Conservation (phyloP, 192 early-diverging fungal genomes). For the Gonapodya prolifera region DNA sequence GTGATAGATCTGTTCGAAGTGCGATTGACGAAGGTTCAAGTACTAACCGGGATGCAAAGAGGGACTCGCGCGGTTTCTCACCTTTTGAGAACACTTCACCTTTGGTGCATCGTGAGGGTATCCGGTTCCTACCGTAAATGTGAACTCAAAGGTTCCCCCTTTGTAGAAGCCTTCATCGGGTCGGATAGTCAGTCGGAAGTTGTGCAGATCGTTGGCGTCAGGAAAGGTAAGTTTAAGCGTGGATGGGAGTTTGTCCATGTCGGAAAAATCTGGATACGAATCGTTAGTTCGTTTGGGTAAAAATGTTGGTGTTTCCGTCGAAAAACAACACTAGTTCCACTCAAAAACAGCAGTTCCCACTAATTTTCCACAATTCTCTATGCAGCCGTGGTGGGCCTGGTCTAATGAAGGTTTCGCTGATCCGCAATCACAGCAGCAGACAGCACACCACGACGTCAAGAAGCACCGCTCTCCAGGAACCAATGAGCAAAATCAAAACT, state of each 20-base stretch:
- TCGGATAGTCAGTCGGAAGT: slow-evolving; percentile 68
- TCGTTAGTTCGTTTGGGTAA: not conserved
- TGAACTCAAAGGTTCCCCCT: slow-evolving; percentile 70
- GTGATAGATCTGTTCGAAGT: slow-evolving; percentile 69
- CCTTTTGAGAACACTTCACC: slow-evolving; percentile 78
- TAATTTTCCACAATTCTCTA: not conserved
- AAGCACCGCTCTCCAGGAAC: too few relatives aligned
- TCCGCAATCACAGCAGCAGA: too few relatives aligned
- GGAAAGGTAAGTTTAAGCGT: slow-evolving; percentile 68
- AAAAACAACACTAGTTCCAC: slow-evolving; percentile 6
- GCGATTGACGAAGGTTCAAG: not conserved
- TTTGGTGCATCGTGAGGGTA: slow-evolving; percentile 95
- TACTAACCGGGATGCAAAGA: not conserved
- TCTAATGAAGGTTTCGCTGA: too few relatives aligned
- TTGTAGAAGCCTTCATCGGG: slow-evolving; percentile 87
- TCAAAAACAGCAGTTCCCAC: not conserved
- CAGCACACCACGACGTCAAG: too few relatives aligned
- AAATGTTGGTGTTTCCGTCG: not conserved
- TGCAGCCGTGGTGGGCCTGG: too few relatives aligned
- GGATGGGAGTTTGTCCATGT: slow-evolving; percentile 56
- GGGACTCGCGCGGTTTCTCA: slow-evolving; percentile 23
- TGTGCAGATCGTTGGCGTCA: slow-evolving; percentile 62
- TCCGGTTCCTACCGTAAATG: slow-evolving; percentile 66
- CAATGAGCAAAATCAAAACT: too few relatives aligned
- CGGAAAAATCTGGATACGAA: slow-evolving; percentile 55